Base-by-base conservation (phyloP, 768 basidiomycete species). In the Mycena filopes region DNA sequence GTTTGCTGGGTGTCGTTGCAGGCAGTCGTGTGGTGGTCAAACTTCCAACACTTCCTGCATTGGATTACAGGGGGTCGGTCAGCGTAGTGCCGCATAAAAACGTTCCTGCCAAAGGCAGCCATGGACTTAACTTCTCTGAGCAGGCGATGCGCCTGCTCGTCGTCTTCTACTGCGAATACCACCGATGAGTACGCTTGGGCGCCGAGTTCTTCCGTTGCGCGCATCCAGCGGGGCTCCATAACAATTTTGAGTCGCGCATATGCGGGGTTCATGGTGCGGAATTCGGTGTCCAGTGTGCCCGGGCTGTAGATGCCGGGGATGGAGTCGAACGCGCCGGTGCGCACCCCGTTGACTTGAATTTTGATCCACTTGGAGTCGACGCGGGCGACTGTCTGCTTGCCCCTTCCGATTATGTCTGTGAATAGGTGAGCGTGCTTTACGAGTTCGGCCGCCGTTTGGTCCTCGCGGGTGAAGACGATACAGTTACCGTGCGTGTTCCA, bases 391-490 rank as follows among this genome's bases (percentile, higher is more conserved):
- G 51, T 25, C 36, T 23, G n/a, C 3, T 42, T 10, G 12, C n/a
- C 28, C 11, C 38, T 31, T 2, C 41, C 45, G n/a, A 63, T 54
- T 3, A 36, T 20, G 36, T 63, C 53, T 2, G 36, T 21, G 26
- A 63, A 61, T 2, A 23, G 36, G 51, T 33, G 23, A 6, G 28
- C 45, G 53, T 46, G 29, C 25, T 48, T 45, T 2, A 11, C 10
- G 10, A 63, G 43, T 20, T 63, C 61, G 10, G 50, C 28, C n/a
- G 60, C 60, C 10, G 49, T 62, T 26, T 62, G 61, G 61, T 63
- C 51, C 2, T 41, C 31, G 3, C 50, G 53, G 3, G 61, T 55
- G 13, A 41, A 45, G 7, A 63, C 48, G 9, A 63, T 42, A 21
- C 47, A 51, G 61, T 63, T 63, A 1, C 54, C 54, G 51, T 63